These are phyloP conservation scores for Diplodia seriata DNA, from an alignment of 2,329 filamentous ascomycete species.

Conservation along the genomic window DNA sequence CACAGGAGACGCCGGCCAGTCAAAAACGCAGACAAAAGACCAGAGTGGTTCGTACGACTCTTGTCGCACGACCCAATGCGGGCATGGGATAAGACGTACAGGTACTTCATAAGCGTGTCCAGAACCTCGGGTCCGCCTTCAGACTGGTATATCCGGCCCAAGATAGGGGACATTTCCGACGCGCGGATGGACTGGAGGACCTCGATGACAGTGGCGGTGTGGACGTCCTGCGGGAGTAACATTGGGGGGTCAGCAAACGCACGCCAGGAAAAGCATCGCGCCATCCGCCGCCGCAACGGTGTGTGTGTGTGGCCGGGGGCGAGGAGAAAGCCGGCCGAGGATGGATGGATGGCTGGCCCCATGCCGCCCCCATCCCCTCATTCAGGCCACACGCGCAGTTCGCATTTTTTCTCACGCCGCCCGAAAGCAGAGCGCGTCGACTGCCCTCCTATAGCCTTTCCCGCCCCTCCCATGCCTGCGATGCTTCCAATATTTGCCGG, in stretches of 20 bases:
- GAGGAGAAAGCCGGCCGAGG: constrained; percentile 8
- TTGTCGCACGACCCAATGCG: constrained; percentile 1
- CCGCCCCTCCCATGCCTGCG: constrained; percentile 27
- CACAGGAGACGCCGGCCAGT: neutral
- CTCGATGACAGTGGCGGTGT: constrained; percentile 87
- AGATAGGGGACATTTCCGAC: constrained; percentile 89
- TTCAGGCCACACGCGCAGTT: constrained; percentile 1
- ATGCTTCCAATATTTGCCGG: constrained; percentile 25
- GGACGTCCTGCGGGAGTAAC: constrained; percentile 69
- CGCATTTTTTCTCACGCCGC: neutral
- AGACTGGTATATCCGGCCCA: constrained; percentile 79
- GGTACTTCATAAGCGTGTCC: constrained; percentile 97
- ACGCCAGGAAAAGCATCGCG: constrained; percentile 28
- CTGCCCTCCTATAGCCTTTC: constrained; percentile 17
- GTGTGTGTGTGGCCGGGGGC: neutral
- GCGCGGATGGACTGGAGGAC: constrained; percentile 96
- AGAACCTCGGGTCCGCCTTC: constrained; percentile 83
- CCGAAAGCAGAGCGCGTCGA: constrained; percentile 2
- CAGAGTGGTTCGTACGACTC: neutral
- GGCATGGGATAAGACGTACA: constrained; percentile 64
- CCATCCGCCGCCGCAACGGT: neutral
- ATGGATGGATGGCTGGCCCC: constrained; percentile 35
- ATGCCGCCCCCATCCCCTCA: constrained; percentile 31
- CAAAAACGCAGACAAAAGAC: neutral
- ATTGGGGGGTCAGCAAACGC: constrained; percentile 29